These are phyloP conservation scores for Hypsizygus ulmarius DNA, from an alignment of 1,284 basidiomycete species.

Conservation along the genomic window DNA sequence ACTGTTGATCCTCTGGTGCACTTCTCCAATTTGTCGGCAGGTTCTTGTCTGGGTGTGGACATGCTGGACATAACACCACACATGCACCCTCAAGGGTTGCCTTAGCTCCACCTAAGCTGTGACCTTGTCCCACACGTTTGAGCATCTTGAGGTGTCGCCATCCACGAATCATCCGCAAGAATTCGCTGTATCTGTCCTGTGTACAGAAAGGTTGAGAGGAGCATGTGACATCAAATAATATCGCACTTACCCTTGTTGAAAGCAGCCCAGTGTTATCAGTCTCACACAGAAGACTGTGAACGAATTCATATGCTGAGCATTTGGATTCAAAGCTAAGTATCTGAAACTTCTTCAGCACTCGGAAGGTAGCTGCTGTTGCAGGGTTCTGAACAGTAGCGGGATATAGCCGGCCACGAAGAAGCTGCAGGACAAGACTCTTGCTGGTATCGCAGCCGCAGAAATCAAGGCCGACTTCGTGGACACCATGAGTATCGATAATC, in stretches of 20 bases:
- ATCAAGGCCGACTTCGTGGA: conserved; percentile 19
- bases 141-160: conserved; percentile 29
- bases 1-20: conserved; percentile 12
- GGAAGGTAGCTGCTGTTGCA: conserved; percentile 20
- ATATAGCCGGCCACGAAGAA: conserved; percentile 21
- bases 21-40: conserved; percentile 17
- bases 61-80: conserved; percentile 19
- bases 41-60: conserved; percentile 21
- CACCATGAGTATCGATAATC: conserved; percentile 17
- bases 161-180: conserved; percentile 19
- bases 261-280: neutral
- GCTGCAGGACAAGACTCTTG: conserved; percentile 13
- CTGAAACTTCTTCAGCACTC: conserved; percentile 20
- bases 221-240: neutral
- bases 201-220: neutral
- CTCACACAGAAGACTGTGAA: neutral
- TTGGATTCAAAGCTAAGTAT: conserved; percentile 20
- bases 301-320: conserved; percentile 1
- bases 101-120: conserved; percentile 9
- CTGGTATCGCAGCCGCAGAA: conserved; percentile 20
- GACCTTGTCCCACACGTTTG: conserved; percentile 23
- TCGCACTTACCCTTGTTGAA: neutral
- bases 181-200: conserved; percentile 22
- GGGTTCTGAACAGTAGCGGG: conserved; percentile 21
- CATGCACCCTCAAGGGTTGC: conserved; percentile 12